These are phyloP conservation scores for Fraxinus paxiana DNA, from an alignment of 305 asterid species.

Conservation along the genomic window DNA sequence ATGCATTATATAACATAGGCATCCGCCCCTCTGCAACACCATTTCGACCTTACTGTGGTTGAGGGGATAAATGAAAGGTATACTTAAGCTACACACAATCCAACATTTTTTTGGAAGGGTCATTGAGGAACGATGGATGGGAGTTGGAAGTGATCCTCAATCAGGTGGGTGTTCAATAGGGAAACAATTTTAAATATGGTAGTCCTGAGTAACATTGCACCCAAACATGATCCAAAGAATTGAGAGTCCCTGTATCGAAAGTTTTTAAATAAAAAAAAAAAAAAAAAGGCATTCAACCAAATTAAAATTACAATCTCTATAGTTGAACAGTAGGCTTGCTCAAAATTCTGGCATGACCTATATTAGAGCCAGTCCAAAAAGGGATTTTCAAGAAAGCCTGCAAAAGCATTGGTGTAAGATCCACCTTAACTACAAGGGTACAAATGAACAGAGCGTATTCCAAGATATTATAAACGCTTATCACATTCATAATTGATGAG, in stretches of 20 bases:
- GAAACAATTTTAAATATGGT: not conserved
- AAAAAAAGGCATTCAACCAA: not conserved
- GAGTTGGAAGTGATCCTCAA: not conserved
- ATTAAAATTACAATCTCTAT: not conserved
- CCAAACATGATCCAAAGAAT: not conserved
- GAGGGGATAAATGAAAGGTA: not conserved
- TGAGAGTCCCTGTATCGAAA: not conserved
- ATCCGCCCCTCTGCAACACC: not conserved
- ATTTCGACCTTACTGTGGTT: not conserved
- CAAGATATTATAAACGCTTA: not conserved
- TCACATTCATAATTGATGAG: not conserved
- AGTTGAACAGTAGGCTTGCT: not conserved
- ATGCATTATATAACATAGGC: not conserved
- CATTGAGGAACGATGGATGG: not conserved
- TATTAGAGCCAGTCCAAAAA: not conserved
- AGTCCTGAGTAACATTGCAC: not conserved
- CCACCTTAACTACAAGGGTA: not conserved
- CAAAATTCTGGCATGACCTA: not conserved
- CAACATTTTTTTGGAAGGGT: not conserved
- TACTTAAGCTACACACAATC: not conserved
- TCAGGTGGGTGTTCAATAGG: not conserved
- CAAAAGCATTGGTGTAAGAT: not conserved
- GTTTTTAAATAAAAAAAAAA: not conserved
- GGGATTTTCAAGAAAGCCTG: not conserved
- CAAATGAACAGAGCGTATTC: not conserved